phyloP scores from a whole-genome alignment of 805 yeast species.

The Pichia exigua region DNA sequence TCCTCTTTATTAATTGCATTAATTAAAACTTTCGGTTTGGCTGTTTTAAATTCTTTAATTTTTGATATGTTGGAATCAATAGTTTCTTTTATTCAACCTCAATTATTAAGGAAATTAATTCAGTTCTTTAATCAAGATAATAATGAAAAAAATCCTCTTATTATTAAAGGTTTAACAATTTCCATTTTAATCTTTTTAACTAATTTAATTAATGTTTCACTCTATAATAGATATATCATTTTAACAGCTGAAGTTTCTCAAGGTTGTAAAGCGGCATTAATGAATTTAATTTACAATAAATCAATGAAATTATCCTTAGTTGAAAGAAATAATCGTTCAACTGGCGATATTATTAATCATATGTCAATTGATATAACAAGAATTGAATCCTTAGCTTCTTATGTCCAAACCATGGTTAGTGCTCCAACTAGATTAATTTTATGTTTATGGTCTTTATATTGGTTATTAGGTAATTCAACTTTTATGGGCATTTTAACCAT shows the following conservation, averaged over 20 bases:
- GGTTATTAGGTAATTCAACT: slow-evolving; percentile 50
- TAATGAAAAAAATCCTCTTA: slow-evolving; percentile 31
- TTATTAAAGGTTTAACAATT: slow-evolving; percentile 54
- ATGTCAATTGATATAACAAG: slow-evolving; percentile 70
- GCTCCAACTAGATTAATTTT: slow-evolving; percentile 51
- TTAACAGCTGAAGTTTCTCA: slow-evolving; percentile 53
- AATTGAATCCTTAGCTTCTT: slow-evolving; percentile 50
- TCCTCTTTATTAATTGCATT: slow-evolving; percentile 29
- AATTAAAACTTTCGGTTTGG: slow-evolving; percentile 31
- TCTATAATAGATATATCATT: slow-evolving; percentile 63
- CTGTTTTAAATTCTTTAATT: slow-evolving; percentile 28
- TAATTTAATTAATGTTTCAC: slow-evolving; percentile 51
- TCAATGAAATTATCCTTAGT: slow-evolving; percentile 61
- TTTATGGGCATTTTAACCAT: slow-evolving; percentile 49
- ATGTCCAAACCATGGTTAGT: slow-evolving; percentile 46
- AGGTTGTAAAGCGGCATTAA: slow-evolving; percentile 56
- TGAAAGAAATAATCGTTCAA: slow-evolving; percentile 48
- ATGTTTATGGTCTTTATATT: slow-evolving; percentile 46
- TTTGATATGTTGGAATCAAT: slow-evolving; percentile 34
- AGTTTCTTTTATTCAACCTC: slow-evolving; percentile 45
- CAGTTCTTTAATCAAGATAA: slow-evolving; percentile 31
- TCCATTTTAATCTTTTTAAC: slow-evolving; percentile 56
- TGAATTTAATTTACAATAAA: slow-evolving; percentile 63
- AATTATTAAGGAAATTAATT: slow-evolving; percentile 44
- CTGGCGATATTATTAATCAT: slow-evolving; percentile 76